These are phyloP conservation scores for Spergularia bocconei DNA, from an alignment of 148 eudicot species.

Conservation along the genomic window DNA sequence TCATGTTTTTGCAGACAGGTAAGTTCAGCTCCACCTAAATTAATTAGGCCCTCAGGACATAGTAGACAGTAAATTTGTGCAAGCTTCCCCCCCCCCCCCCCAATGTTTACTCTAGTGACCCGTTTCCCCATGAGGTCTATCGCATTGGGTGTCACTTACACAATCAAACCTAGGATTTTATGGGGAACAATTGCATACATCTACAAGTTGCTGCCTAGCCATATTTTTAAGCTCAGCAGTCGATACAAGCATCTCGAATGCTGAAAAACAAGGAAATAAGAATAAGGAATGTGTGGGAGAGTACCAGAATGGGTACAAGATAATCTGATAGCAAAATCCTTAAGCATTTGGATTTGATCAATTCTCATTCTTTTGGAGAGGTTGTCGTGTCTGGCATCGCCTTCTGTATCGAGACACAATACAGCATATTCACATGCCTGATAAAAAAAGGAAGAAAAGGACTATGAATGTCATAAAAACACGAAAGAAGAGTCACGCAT, in stretches of 20 bases:
- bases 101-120: not conserved
- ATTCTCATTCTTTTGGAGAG: constrained; percentile 20
- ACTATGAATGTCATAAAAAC: not conserved
- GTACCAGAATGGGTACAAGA: constrained; percentile 54
- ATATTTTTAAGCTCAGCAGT: not conserved
- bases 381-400: constrained; percentile 19
- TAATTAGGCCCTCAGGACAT: no score
- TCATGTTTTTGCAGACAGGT: no score
- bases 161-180: not conserved
- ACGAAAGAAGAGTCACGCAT: no score
- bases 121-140: not conserved
- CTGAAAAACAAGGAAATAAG: not conserved
- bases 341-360: constrained; percentile 45
- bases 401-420: constrained; percentile 24
- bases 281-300: not conserved
- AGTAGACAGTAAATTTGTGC: no score
- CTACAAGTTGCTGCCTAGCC: not conserved
- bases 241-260: not conserved
- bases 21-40: no score
- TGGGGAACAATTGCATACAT: no score
- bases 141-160: not conserved
- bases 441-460: not conserved
- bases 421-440: constrained; percentile 74
- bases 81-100: no score
- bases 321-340: constrained; percentile 43